These are phyloP conservation scores for Gamarada debralockiae DNA, from an alignment of 495 filamentous ascomycete genomes.

Conservation along the genomic window DNA sequence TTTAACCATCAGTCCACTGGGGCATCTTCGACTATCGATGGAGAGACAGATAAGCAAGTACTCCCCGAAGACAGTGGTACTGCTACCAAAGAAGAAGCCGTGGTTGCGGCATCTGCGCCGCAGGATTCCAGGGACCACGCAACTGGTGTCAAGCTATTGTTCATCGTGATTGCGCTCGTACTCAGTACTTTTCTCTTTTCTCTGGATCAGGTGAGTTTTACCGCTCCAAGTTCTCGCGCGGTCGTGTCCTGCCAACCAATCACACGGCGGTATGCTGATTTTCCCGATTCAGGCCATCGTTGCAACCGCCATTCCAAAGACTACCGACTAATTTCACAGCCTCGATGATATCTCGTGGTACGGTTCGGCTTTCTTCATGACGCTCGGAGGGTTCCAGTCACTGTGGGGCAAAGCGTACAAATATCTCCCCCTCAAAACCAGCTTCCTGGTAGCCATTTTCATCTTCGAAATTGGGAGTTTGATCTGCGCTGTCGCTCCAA, in stretches of 20 bases:
- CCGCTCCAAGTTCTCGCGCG: not conserved
- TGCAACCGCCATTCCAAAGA: no score
- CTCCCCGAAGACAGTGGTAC: no score
- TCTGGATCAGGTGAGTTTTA: conserved; percentile 32
- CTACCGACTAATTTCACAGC: conserved; percentile 38
- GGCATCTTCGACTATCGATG: no score
- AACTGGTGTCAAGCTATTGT: not conserved
- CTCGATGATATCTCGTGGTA: conserved; percentile 51
- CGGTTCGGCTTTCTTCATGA: conserved; percentile 50
- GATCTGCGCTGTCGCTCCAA: conserved; percentile 47
- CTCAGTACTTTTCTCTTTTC: conserved; percentile 30
- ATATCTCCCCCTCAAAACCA: conserved; percentile 39
- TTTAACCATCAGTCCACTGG: no score
- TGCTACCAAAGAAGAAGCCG: no score
- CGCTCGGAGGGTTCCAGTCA: conserved; percentile 37
- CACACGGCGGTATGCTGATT: not conserved
- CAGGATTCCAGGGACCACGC: no score
- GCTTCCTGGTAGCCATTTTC: conserved; percentile 40
- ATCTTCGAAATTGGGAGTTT: conserved; percentile 51
- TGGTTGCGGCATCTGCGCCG: no score
- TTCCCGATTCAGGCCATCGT: no score
- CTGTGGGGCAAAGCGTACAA: conserved; percentile 27
- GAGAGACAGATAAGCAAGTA: no score
- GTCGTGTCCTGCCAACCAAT: no score
- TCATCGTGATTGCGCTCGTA: not conserved